Evolutionary conservation across 129 eudicot genomes (phyloP).

Genomic region (Chrysanthemum makinoi): DNA sequence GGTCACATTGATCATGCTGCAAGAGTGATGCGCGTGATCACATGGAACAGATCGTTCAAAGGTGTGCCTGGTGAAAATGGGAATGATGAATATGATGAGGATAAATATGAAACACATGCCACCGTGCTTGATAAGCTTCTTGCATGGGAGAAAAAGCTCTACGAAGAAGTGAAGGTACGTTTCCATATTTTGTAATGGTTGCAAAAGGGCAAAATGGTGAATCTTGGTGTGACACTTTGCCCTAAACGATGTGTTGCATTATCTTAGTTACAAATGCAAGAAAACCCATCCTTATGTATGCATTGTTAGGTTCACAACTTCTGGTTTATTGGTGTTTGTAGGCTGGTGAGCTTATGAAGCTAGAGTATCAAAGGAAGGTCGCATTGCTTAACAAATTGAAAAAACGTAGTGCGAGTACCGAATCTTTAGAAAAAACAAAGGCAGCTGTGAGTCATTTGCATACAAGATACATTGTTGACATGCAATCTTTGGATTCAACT

Average conservation of each 20-base stretch:
- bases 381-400: constrained; percentile 73
- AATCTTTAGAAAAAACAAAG: constrained; percentile 84
- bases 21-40: constrained; percentile 95
- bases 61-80: constrained; percentile 65
- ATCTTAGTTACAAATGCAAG: neutral
- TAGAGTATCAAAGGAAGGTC: constrained; percentile 90
- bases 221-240: neutral
- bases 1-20: constrained; percentile 98
- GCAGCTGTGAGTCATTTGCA: constrained; percentile 99
- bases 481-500: constrained; percentile 97
- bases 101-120: constrained; percentile 86
- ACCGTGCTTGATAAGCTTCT: constrained; percentile 89
- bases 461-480: constrained; percentile 90
- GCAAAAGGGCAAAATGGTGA: constrained; percentile 12
- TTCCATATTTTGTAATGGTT: neutral
- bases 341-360: constrained; percentile 98
- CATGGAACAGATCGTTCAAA: constrained; percentile 94
- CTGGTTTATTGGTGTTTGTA: constrained; percentile 28
- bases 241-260: neutral
- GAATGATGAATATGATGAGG: constrained; percentile 63
- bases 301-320: neutral
- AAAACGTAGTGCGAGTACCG: constrained; percentile 74
- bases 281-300: neutral
- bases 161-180: constrained; percentile 95
- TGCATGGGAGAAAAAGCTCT: constrained; percentile 98